A percentile compares a stretch with the other conserved stretches of the same genome.
Conservation (phyloP, 306 rosid genomes). For the cucumber (Cucumis sativus) region DNA sequence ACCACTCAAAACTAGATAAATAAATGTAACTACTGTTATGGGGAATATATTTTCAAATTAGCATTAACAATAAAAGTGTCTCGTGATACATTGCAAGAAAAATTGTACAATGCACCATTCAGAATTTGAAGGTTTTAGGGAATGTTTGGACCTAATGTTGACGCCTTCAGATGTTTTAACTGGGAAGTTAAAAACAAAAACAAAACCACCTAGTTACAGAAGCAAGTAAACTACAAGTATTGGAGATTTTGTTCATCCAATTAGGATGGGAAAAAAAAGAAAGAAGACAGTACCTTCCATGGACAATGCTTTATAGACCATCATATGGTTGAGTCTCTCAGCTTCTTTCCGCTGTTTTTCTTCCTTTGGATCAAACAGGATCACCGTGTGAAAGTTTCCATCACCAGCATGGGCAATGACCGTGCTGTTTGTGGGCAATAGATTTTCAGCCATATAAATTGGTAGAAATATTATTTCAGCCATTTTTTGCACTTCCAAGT, state of each 20-base stretch:
- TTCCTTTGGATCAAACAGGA: slow-evolving; percentile 60
- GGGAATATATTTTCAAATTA: neutral
- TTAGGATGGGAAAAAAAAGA: neutral
- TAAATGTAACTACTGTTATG: neutral
- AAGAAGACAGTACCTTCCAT: slow-evolving; percentile 52
- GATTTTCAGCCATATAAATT: neutral
- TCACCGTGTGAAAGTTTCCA: slow-evolving; percentile 83
- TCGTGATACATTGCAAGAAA: too few relatives aligned
- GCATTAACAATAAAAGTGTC: too few relatives aligned
- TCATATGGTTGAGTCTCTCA: slow-evolving; percentile 66
- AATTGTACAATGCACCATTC: too few relatives aligned
- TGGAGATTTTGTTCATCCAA: neutral
- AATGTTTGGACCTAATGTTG: neutral
- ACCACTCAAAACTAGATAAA: neutral
- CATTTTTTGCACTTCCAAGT: neutral
- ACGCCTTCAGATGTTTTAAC: neutral
- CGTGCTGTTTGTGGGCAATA: slow-evolving; percentile 40
- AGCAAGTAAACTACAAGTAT: neutral
- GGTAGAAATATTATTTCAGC: too few relatives aligned
- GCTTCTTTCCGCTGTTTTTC: slow-evolving; percentile 70
- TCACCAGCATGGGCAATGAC: slow-evolving; percentile 95
- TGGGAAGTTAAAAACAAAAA: neutral
- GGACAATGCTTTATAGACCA: slow-evolving; percentile 78
- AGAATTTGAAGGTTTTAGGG: neutral
- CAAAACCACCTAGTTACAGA: neutral